Percentiles rank a stretch among this genome's conserved stretches.
Conservation (phyloP, 345 rosid species). For the Mallotus nudiflorus region DNA sequence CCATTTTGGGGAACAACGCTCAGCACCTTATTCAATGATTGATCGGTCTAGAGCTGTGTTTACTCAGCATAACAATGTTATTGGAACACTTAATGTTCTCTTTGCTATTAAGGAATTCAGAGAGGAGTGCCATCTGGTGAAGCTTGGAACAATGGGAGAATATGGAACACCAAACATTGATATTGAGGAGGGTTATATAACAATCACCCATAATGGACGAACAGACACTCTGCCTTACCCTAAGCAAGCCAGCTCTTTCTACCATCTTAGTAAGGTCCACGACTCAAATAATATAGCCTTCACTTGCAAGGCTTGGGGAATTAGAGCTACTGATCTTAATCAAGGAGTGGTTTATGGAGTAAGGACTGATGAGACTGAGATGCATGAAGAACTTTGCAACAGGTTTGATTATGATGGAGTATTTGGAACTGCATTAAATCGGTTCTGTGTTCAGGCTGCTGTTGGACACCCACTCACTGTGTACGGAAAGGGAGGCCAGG, state of each 20-base stretch:
- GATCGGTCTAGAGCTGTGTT: slow-evolving; percentile 88
- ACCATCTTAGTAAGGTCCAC: slow-evolving; percentile 97
- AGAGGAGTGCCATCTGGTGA: slow-evolving; percentile 88
- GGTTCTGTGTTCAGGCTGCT: slow-evolving; percentile 97
- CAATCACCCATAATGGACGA: slow-evolving; percentile 88
- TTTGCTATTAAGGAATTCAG: slow-evolving; percentile 91
- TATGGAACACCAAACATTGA: slow-evolving; percentile 99
- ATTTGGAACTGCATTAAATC: slow-evolving; percentile 90
- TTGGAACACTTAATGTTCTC: slow-evolving; percentile 90
- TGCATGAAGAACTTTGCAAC: slow-evolving; percentile 83
- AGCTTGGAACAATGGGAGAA: slow-evolving; percentile 99
- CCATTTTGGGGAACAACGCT: slow-evolving; percentile 93
- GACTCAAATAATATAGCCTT: slow-evolving; percentile 96
- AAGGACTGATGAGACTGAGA: slow-evolving; percentile 83
- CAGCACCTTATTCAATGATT: slow-evolving; percentile 98
- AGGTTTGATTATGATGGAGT: slow-evolving; percentile 94
- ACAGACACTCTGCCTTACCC: slow-evolving; percentile 95
- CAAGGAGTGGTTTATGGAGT: slow-evolving; percentile 98
- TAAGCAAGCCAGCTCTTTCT: slow-evolving; percentile 97
- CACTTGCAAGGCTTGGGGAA: slow-evolving; percentile 99
- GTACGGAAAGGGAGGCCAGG: slow-evolving; percentile 99
- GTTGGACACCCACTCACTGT: slow-evolving; percentile 94
- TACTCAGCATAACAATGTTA: slow-evolving; percentile 93
- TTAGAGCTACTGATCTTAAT: slow-evolving; percentile 93
- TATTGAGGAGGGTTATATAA: slow-evolving; percentile 95